Evolutionary conservation across 140 eudicot genomes (phyloP), one percentile per base, ranked within the genome.

Genomic region (Anethum foeniculum): DNA sequence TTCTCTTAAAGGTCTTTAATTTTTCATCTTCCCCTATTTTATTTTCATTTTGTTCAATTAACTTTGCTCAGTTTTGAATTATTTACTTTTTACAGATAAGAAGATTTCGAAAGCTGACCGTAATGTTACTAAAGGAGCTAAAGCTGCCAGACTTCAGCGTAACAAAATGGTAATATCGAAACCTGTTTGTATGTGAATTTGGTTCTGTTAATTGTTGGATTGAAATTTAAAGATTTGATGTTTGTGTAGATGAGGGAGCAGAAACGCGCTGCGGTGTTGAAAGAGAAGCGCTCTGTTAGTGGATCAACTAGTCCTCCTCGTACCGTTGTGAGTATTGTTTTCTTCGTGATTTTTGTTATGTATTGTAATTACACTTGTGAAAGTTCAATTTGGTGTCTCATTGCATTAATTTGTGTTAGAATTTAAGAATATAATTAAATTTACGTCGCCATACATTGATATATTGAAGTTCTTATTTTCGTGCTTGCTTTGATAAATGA

Each of bases 291-390:
- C 84, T 91, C 97, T 44, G 82, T 73, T 9, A 86, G 83, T 27
- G 96, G 86, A 58, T 78, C 97, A 30, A 77, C 88, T 11, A 89
- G 98, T 72, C 91, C 99, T n/a, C 98, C 99, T 9, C 98, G 97
- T 75, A 89, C 91, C 75, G 91, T 96, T 84, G 99, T 96, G 87
- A 87, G 97, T 86, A 23, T 76, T 62, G 78, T n/a, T 72, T 18
- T 71, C 1, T 3, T 41, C 27, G 9, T 41, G 2, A 8, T 23
- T 14, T 21, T 7, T 14, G 5, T n/a, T 44, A 44, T 67, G 7
- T 67, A 28, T 65, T 67, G 39, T 11, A 65, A 12, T 12, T 9
- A 3, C 32, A 14, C 21, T 6, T 58, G 1, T 58, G 67, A 10
- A 58, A 58, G 30, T 58, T 58, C 27, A 23, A 54, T 52, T 52